These are phyloP conservation scores for Coprinopsis marcescibilis DNA, from an alignment of 768 basidiomycete species.

Conservation along the genomic window DNA sequence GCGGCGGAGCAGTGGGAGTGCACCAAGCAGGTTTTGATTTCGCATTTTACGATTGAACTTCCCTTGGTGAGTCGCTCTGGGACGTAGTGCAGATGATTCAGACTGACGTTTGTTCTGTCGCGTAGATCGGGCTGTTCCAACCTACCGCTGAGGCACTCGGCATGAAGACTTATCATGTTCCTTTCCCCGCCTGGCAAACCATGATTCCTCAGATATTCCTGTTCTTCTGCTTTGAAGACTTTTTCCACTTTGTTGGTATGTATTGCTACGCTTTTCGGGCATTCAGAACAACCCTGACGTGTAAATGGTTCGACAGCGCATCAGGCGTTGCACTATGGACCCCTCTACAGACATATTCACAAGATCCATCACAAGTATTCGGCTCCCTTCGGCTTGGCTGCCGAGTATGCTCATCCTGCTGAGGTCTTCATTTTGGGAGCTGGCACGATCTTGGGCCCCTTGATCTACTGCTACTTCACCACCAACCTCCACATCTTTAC, in stretches of 20 bases:
- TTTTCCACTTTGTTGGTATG: conserved; percentile 85
- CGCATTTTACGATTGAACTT: conserved; percentile 93
- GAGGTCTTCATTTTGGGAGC: conserved; percentile 93
- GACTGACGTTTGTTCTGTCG: too few relatives aligned
- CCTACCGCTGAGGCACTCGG: conserved; percentile 83
- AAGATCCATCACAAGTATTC: conserved; percentile 97
- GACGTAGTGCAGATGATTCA: too few relatives aligned
- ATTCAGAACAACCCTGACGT: background rate
- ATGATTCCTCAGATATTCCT: conserved; percentile 75
- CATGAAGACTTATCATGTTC: conserved; percentile 90
- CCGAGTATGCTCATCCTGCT: conserved; percentile 96
- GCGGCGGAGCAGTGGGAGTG: conserved; percentile 88
- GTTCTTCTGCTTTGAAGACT: conserved; percentile 96
- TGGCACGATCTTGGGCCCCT: conserved; percentile 84
- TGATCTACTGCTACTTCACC: conserved; percentile 78
- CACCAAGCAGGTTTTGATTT: conserved; percentile 88
- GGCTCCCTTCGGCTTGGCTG: conserved; percentile 94
- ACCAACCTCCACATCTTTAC: conserved; percentile 83
- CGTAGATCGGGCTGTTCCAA: conserved; percentile 86
- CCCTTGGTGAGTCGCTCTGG: conserved; percentile 73
- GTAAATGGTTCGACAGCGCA: conserved; percentile 52
- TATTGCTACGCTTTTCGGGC: conserved; percentile 1
- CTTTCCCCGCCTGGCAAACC: conserved; percentile 68
- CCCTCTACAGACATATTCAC: conserved; percentile 89
- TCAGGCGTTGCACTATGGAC: conserved; percentile 79